Evolutionary conservation across 2,329 filamentous ascomycete species (phyloP).

Genomic region (Aspergillus piperis): DNA sequence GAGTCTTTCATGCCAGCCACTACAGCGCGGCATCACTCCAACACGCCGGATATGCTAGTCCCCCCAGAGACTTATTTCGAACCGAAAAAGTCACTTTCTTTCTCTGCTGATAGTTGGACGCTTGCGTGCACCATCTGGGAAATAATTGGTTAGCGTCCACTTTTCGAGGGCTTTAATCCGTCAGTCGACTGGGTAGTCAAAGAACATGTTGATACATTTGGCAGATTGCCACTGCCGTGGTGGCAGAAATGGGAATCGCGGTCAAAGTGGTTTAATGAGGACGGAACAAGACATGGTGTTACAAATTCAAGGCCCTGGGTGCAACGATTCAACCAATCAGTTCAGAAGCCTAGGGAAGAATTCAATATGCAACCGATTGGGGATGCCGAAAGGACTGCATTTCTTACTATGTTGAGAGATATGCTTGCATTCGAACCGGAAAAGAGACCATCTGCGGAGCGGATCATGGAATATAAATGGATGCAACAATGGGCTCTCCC

Average conservation of each 20-base stretch:
- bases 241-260: not conserved
- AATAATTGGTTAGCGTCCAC: too few relatives aligned
- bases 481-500: constrained; percentile 18
- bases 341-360: not conserved
- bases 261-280: not conserved
- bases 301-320: too few relatives aligned
- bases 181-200: not conserved
- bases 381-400: too few relatives aligned
- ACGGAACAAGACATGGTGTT: not conserved
- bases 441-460: not conserved
- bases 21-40: constrained; percentile 20
- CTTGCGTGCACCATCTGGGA: too few relatives aligned
- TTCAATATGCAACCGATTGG: not conserved
- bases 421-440: constrained; percentile 1
- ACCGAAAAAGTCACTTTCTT: too few relatives aligned
- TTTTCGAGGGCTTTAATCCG: not conserved
- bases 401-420: not conserved
- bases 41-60: too few relatives aligned
- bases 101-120: too few relatives aligned
- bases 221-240: not conserved
- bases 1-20: constrained; percentile 24
- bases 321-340: not conserved
- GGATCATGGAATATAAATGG: not conserved
- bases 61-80: too few relatives aligned
- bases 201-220: not conserved